These are phyloP conservation scores for Hypoxylon perforatum DNA, from an alignment of 495 filamentous ascomycete genomes.

Conservation along the genomic window DNA sequence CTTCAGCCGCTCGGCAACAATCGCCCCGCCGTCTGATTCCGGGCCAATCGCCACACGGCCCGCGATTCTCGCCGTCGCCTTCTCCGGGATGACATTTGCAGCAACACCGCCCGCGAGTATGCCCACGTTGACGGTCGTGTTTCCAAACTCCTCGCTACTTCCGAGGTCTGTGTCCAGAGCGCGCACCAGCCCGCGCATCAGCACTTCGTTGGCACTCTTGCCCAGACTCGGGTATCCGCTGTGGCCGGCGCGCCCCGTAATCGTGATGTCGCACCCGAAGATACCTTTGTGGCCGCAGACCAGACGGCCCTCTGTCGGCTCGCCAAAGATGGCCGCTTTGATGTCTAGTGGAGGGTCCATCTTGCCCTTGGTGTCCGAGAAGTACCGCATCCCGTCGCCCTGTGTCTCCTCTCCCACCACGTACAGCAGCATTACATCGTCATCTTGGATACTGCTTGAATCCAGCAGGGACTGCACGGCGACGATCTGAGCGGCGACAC, in stretches of 20 bases:
- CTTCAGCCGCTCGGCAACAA: slow-evolving; percentile 65
- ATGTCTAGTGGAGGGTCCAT: slow-evolving; percentile 57
- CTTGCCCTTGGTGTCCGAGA: slow-evolving; percentile 60
- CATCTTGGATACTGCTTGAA: slow-evolving; percentile 50
- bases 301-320: slow-evolving; percentile 88
- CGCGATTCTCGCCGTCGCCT: slow-evolving; percentile 72
- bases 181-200: slow-evolving; percentile 72
- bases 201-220: slow-evolving; percentile 77
- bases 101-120: slow-evolving; percentile 83
- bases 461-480: slow-evolving; percentile 72
- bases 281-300: slow-evolving; percentile 92
- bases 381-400: slow-evolving; percentile 85
- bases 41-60: slow-evolving; percentile 80
- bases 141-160: slow-evolving; percentile 77
- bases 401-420: slow-evolving; percentile 88
- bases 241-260: slow-evolving; percentile 83
- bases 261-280: slow-evolving; percentile 68
- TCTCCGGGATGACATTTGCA: slow-evolving; percentile 83
- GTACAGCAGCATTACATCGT: slow-evolving; percentile 78
- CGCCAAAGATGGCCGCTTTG: slow-evolving; percentile 82
- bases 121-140: slow-evolving; percentile 89
- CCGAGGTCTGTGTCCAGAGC: slow-evolving; percentile 77
- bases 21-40: slow-evolving; percentile 61
- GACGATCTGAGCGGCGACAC: slow-evolving; percentile 81
- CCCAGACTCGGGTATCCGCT: slow-evolving; percentile 91